Evolutionary conservation across 257 asterid genomes (phyloP).

Genomic region (Rhazya stricta): DNA sequence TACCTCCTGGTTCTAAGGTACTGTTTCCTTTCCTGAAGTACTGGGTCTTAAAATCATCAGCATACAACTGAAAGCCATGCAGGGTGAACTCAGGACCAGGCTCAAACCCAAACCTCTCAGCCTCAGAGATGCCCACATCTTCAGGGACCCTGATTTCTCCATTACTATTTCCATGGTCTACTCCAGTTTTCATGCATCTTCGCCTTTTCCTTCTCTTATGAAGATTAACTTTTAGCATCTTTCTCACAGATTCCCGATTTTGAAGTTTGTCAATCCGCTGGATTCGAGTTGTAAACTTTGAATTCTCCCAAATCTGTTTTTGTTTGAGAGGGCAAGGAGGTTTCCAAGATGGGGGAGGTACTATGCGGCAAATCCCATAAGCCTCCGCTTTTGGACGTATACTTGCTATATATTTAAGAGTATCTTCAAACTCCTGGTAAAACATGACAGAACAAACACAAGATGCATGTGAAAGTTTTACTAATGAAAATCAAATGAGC

Average conservation of each 20-base stretch:
- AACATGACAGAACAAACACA: constrained; percentile 15
- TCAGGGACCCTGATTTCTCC: constrained; percentile 39
- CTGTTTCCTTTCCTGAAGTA: constrained; percentile 47
- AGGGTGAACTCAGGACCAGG: constrained; percentile 89
- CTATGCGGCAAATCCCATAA: constrained; percentile 94
- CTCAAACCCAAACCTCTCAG: constrained; percentile 88
- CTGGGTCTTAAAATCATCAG: constrained; percentile 75
- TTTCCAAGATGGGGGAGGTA: constrained; percentile 94
- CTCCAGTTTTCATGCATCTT: constrained; percentile 53
- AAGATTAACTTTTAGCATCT: constrained; percentile 43
- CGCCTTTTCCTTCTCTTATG: constrained; percentile 70
- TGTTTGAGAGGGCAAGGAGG: constrained; percentile 88
- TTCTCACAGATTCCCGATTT: constrained; percentile 67
- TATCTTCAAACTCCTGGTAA: constrained; percentile 81
- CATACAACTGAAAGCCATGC: constrained; percentile 71
- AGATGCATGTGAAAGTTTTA: neutral
- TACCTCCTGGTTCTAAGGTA: constrained; percentile 30
- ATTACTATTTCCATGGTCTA: constrained; percentile 43
- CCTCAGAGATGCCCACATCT: constrained; percentile 45
- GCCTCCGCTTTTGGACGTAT: constrained; percentile 79
- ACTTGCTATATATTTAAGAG: constrained; percentile 73
- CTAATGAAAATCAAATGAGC: neutral
- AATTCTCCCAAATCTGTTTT: constrained; percentile 53
- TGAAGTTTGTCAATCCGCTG: constrained; percentile 94
- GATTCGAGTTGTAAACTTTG: constrained; percentile 76